phyloP scores from a whole-genome alignment of 192 early-diverging fungal species.

The Backusella australiensis region DNA sequence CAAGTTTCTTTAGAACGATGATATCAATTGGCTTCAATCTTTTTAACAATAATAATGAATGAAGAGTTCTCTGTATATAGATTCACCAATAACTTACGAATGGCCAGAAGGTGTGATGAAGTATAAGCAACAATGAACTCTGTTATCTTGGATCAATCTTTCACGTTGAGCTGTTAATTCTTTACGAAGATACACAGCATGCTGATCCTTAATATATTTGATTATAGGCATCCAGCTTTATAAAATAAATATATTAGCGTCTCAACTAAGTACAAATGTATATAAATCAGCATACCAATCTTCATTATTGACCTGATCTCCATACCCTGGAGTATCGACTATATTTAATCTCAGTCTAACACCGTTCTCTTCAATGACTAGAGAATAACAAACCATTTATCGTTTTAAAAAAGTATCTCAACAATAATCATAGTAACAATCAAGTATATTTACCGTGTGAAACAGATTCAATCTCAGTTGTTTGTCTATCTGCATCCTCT shows the following conservation, averaged over 20 bases:
- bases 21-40: conserved; percentile 87
- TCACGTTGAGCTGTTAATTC: conserved; percentile 89
- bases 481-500: conserved; percentile 84
- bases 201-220: conserved; percentile 99
- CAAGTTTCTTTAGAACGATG: conserved; percentile 79
- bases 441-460: conserved; percentile 66
- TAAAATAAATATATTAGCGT: neutral
- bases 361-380: conserved; percentile 94
- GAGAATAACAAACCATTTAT: neutral
- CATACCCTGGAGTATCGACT: conserved; percentile 97
- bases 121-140: conserved; percentile 94
- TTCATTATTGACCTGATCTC: conserved; percentile 99
- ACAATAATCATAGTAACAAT: neutral
- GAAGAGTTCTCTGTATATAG: neutral
- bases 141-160: conserved; percentile 88
- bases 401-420: neutral
- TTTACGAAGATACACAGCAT: conserved; percentile 91
- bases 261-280: neutral
- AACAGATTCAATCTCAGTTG: conserved; percentile 91
- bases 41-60: neutral
- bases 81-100: conserved; percentile 54
- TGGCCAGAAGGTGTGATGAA: conserved; percentile 97
- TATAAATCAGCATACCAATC: conserved; percentile 61
- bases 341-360: conserved; percentile 93
- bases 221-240: conserved; percentile 93